phyloP scores from a whole-genome alignment of 2,329 filamentous ascomycete genomes.

The Rhinocladiella mackenziei region DNA sequence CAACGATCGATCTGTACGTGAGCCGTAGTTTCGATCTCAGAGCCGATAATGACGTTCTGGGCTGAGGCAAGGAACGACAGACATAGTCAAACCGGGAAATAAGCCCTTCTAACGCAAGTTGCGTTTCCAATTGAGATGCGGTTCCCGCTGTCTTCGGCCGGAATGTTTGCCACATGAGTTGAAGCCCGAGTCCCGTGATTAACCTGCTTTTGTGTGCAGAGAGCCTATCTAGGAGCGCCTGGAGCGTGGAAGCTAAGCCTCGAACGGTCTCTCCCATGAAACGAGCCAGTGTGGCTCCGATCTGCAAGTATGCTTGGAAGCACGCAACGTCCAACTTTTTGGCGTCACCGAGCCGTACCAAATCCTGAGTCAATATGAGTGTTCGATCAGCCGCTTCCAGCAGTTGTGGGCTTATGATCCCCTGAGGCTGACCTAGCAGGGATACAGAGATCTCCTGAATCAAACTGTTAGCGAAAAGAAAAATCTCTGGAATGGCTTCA shows the following conservation, averaged over 20 bases:
- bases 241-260: slow-evolving; percentile 4
- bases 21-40: slow-evolving; percentile 33
- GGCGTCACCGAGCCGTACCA: slow-evolving; percentile 43
- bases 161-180: slow-evolving; percentile 28
- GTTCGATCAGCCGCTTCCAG: slow-evolving; percentile 29
- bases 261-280: slow-evolving; percentile 30
- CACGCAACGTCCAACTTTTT: slow-evolving; percentile 49
- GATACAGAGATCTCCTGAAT: background rate
- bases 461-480: slow-evolving; percentile 9
- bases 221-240: slow-evolving; percentile 13
- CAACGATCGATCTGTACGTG: slow-evolving; percentile 27
- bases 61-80: slow-evolving; percentile 32
- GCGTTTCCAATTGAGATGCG: slow-evolving; percentile 35
- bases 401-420: background rate
- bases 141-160: slow-evolving; percentile 21
- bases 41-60: slow-evolving; percentile 34
- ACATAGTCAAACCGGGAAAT: slow-evolving; percentile 45
- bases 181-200: slow-evolving; percentile 32
- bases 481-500: slow-evolving; percentile 3
- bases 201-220: slow-evolving; percentile 57
- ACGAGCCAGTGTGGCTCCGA: slow-evolving; percentile 36
- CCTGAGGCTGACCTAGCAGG: background rate
- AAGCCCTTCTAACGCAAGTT: slow-evolving; percentile 43
- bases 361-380: slow-evolving; percentile 47
- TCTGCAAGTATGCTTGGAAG: slow-evolving; percentile 53